Conservation (phyloP, 768 basidiomycete species). For the Myochromella boudieri region DNA sequence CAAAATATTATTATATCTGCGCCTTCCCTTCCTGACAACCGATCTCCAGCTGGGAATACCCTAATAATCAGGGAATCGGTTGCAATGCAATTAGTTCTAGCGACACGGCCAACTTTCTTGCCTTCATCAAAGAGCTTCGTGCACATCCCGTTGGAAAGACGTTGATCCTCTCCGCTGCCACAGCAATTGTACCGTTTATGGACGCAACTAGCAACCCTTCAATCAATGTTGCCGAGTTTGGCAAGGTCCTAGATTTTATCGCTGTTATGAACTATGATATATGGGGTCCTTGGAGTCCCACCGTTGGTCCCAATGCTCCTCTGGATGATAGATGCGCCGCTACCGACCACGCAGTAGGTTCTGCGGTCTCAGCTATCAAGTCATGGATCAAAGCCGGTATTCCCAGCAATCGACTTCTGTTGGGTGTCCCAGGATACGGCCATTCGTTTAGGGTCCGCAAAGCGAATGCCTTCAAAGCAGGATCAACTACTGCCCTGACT, state of each 20-base stretch:
- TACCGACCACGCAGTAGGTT: constrained; percentile 60
- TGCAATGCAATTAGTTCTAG: constrained; percentile 62
- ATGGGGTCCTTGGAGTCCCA: constrained; percentile 59
- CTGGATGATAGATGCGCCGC: constrained; percentile 77
- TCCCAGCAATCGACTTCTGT: constrained; percentile 62
- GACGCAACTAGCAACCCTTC: constrained; percentile 53
- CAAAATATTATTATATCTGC: constrained; percentile 13
- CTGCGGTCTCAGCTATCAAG: constrained; percentile 69
- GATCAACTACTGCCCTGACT: constrained; percentile 36
- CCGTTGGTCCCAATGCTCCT: constrained; percentile 86
- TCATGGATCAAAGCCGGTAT: constrained; percentile 79
- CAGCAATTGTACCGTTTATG: constrained; percentile 39
- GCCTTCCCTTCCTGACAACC: neutral
- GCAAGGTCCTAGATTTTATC: constrained; percentile 56
- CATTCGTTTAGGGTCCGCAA: constrained; percentile 67
- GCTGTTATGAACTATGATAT: constrained; percentile 73
- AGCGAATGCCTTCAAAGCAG: constrained; percentile 41
- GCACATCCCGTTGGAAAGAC: constrained; percentile 47
- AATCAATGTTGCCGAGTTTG: constrained; percentile 70
- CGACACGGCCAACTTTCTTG: constrained; percentile 79
- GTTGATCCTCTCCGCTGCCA: constrained; percentile 58
- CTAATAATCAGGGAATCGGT: constrained; percentile 61
- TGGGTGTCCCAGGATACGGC: constrained; percentile 84
- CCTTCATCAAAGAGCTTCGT: constrained; percentile 76
- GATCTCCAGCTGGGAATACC: constrained; percentile 83